A percentile compares a stretch with the other conserved stretches of the same genome.
phyloP scores from a whole-genome alignment of 2,329 filamentous ascomycete species.

The Xylaria sp. region DNA sequence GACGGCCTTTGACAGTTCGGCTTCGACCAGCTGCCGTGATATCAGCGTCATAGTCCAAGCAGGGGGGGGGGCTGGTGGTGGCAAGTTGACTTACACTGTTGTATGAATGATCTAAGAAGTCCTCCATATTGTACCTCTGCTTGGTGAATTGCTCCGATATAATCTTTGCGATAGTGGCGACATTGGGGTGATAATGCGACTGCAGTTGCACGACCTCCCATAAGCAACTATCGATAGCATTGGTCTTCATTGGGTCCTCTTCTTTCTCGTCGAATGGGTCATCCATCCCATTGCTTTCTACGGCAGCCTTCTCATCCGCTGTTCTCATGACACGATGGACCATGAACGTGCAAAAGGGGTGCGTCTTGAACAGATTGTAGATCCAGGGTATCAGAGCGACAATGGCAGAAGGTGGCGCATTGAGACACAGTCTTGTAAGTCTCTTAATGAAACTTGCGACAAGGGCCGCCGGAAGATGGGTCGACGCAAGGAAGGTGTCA shows the following conservation, averaged over 20 bases:
- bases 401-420: slow-evolving; percentile 82
- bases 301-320: slow-evolving; percentile 48
- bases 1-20: slow-evolving; percentile 75
- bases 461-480: slow-evolving; percentile 83
- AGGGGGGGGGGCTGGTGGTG: not conserved
- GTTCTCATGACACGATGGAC: slow-evolving; percentile 71
- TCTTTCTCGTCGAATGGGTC: slow-evolving; percentile 78
- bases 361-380: slow-evolving; percentile 87
- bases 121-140: slow-evolving; percentile 88
- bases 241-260: slow-evolving; percentile 74
- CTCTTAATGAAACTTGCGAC: slow-evolving; percentile 96
- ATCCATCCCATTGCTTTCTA: slow-evolving; percentile 54
- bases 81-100: slow-evolving; percentile 54
- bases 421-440: slow-evolving; percentile 76
- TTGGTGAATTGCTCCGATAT: slow-evolving; percentile 97
- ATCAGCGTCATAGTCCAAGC: slow-evolving; percentile 30
- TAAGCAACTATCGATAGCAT: slow-evolving; percentile 83
- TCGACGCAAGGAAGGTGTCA: slow-evolving; percentile 83
- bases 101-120: slow-evolving; percentile 95
- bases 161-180: slow-evolving; percentile 88
- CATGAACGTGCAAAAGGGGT: slow-evolving; percentile 93
- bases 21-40: slow-evolving; percentile 63
- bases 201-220: slow-evolving; percentile 94
- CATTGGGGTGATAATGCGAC: slow-evolving; percentile 93
- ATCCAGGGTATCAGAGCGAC: slow-evolving; percentile 87